Evolutionary conservation across 2,329 filamentous ascomycete species (phyloP), one percentile per base, ranked within the genome.

Genomic region (Aspergillus arachidicola): DNA sequence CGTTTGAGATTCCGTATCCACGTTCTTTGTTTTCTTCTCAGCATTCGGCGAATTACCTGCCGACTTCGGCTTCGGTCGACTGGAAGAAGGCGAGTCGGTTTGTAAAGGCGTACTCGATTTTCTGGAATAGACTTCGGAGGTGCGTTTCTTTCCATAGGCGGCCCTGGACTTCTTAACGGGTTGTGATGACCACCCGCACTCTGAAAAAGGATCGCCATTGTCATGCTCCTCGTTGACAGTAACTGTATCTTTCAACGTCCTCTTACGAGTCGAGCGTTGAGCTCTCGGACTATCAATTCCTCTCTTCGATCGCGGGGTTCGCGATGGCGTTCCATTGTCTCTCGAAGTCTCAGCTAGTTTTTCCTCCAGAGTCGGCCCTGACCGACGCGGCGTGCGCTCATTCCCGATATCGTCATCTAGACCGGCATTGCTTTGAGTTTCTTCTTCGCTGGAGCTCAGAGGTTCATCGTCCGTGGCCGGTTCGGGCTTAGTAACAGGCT

Each of bases 381-480:
- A 41, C 14, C 48, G 53, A 4, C 46, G 51, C 6, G 43, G 43
- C 32, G 60, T 55, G 12, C 50, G 53, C 7, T 66, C 54, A 12
- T 58, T 55, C n/a, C 57, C 59, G 10, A 62, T 50, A 3, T 57
- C 57, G 10, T 63, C 60, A 10, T 61, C 59, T n/a, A 46, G 6
- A 21, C 63, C 63, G 54, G 23, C 45, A 26, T 69, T 68, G 50
- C 45, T 61, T 34, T 59, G 26, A 16, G 11, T 46, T 41, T 41
- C 72, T 14, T 77, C 76, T 21, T 76, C 73, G 28, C 64, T 74
- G 2, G 74, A 76, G 60, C 76, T 78, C 5, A 75, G 26, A 4
- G 77, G 78, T 16, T 75, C 76, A 56, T 75, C 76, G 43, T 78
- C 74, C 14, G 71, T 77, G 6, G 68, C 75, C 4, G 74, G 74